Percentiles rank a stretch among this genome's conserved stretches.
Conservation (phyloP, 1,139 yeast genomes). For the Geotrichum restrictum region DNA sequence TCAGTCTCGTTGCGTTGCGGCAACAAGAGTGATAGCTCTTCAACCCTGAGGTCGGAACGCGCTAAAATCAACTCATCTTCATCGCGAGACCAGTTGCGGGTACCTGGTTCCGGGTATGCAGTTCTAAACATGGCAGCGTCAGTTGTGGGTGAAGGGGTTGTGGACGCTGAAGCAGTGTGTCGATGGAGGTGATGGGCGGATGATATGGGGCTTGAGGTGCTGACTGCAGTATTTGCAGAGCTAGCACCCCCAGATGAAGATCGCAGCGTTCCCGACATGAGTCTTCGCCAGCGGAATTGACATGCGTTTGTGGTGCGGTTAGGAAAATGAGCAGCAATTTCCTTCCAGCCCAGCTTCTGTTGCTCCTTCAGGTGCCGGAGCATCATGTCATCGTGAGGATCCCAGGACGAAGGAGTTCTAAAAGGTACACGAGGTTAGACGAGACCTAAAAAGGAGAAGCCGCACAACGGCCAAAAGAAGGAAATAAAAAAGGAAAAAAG, state of each 20-base stretch:
- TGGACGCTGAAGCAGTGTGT: slow-evolving; percentile 12
- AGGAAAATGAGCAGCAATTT: slow-evolving; percentile 63
- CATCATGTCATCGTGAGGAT: slow-evolving; percentile 66
- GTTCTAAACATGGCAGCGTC: slow-evolving; percentile 7
- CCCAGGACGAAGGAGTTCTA: slow-evolving; percentile 69
- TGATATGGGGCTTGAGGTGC: slow-evolving; percentile 6
- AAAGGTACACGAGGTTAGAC: slow-evolving; percentile 76
- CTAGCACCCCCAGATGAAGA: slow-evolving; percentile 1
- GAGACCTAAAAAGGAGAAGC: not conserved
- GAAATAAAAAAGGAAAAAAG: not conserved
- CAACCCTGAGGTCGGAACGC: slow-evolving; percentile 62
- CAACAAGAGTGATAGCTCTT: slow-evolving; percentile 67
- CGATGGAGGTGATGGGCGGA: slow-evolving; percentile 12
- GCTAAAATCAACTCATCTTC: slow-evolving; percentile 67
- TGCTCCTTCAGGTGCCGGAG: slow-evolving; percentile 67
- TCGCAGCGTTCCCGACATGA: slow-evolving; percentile 47
- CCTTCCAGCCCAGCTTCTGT: slow-evolving; percentile 77
- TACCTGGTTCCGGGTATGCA: slow-evolving; percentile 11
- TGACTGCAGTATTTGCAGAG: not conserved
- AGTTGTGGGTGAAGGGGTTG: slow-evolving; percentile 15
- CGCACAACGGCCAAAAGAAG: not conserved
- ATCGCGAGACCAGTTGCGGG: slow-evolving; percentile 48
- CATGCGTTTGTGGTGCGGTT: slow-evolving; percentile 79
- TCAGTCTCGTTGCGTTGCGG: slow-evolving; percentile 49
- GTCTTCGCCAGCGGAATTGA: slow-evolving; percentile 76